Base-by-base conservation (phyloP, 2,329 filamentous ascomycete species). In the Elsinoe australis region DNA sequence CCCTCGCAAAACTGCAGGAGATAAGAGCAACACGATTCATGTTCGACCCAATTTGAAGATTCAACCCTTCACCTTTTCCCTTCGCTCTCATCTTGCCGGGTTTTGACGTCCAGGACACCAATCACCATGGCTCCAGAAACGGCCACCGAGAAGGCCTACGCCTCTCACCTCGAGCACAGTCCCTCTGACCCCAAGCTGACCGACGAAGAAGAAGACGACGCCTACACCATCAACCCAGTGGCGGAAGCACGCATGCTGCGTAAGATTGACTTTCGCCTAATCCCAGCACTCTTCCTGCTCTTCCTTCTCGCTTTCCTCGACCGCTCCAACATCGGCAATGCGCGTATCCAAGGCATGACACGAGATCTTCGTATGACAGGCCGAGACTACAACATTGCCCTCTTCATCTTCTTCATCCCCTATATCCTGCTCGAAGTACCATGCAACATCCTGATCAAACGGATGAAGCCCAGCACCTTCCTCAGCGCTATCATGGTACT, bases 331-430 rank as follows among this genome's bases (percentile, higher is more conserved):
- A 55, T 58, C 4, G 54, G 51, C n/a, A 92, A 74, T 66, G 87
- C 77, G 1, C 76, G 76, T 56, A 69, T 80, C 21, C 75, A 71
- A 12, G 74, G 76, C 9, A 63, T 80, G 1, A 65, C 74, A 50
- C 60, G 71, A n/a, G 79, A 83, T 49, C 67, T 92, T 5, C 54
- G 74, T 21, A 78, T 90, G 71, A 73, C 72, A 1, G 72, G 75
- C 1, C 64, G 71, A 4, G 71, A 84, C 59, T 94, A 88, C 68
- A 70, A 69, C 49, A 59, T 67, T 26, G 64, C 66, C 0, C 59
- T 71, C 2, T 61, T 65, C 8, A 63, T 71, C 32, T 71, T 71
- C 57, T 70, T 70, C 56, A 64, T 69, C 21, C 55, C 59, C 7
- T 71, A 71, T 38, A 65, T 71, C 49, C 58, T 64, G 39, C 26